Conservation (phyloP, 2,329 filamentous ascomycete genomes). For the Blastomyces gilchristii region DNA sequence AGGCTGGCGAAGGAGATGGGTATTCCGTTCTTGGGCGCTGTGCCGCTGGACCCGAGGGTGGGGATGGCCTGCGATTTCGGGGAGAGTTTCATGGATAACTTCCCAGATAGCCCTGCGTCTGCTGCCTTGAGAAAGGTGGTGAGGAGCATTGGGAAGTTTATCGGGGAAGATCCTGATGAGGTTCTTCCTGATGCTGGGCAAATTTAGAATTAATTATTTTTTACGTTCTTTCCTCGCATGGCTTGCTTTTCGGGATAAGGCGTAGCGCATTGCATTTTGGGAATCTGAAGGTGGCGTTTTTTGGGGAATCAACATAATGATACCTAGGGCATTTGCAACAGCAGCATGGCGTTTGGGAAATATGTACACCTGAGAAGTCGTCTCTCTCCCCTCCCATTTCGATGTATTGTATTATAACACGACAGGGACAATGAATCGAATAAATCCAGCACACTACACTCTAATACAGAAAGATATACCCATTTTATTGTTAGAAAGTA, state of each 20-base stretch:
- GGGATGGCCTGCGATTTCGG: conserved; percentile 96
- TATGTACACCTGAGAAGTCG: background rate
- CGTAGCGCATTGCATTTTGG: background rate
- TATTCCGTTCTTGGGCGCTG: conserved; percentile 78
- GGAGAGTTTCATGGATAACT: conserved; percentile 92
- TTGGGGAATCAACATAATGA: background rate
- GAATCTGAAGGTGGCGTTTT: background rate
- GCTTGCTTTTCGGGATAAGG: background rate
- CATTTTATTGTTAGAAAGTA: background rate
- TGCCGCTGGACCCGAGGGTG: conserved; percentile 86
- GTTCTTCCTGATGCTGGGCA: conserved; percentile 10
- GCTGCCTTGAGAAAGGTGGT: conserved; percentile 73
- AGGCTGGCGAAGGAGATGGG: conserved; percentile 74
- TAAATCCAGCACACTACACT: background rate
- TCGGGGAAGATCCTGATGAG: conserved; percentile 52
- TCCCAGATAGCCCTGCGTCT: conserved; percentile 86
- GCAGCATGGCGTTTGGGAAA: conserved; percentile 1
- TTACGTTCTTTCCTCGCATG: background rate
- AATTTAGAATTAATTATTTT: background rate
- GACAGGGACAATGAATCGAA: background rate
- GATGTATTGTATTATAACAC: background rate
- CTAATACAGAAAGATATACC: background rate
- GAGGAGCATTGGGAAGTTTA: conserved; percentile 54
- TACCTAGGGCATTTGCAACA: background rate
- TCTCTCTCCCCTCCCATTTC: background rate